These are phyloP conservation scores for Backusella tuberculispora DNA, from an alignment of 192 early-diverging fungal genomes.

Conservation along the genomic window DNA sequence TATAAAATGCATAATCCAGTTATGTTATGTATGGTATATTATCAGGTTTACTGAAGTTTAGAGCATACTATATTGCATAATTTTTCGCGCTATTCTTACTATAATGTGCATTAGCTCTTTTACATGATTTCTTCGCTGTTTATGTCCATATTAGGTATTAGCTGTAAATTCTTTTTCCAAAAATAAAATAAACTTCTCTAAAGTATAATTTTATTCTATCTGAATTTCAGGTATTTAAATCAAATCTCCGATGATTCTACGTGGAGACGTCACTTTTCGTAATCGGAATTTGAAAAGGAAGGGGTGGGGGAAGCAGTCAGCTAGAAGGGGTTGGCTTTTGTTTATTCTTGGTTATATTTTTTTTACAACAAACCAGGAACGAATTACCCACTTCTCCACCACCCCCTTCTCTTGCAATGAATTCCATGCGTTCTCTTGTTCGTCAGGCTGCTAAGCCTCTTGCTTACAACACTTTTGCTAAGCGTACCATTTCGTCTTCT, in stretches of 20 bases:
- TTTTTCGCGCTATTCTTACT: too few species aligned
- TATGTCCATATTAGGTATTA: too few species aligned
- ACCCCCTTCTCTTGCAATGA: conserved; percentile 33
- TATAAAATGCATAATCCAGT: too few species aligned
- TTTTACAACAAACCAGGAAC: neutral
- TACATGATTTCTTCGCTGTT: too few species aligned
- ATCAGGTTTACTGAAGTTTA: too few species aligned
- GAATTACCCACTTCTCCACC: conserved; percentile 7
- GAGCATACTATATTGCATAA: too few species aligned
- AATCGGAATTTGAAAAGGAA: neutral
- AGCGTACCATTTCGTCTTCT: conserved; percentile 50
- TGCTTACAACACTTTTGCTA: conserved; percentile 36
- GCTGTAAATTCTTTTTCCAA: too few species aligned
- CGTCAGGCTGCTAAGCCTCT: conserved; percentile 45
- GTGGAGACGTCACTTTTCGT: neutral
- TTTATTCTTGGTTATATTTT: conserved; percentile 13
- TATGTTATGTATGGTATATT: too few species aligned
- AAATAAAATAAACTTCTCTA: too few species aligned
- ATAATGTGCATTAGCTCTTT: too few species aligned
- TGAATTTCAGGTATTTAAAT: too few species aligned
- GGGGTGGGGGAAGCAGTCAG: conserved; percentile 9
- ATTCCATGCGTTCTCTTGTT: conserved; percentile 46
- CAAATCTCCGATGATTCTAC: neutral
- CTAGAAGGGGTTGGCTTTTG: neutral
- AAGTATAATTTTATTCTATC: too few species aligned